phyloP scores from a whole-genome alignment of 2,329 filamentous ascomycete species.

The Aspergillus flavus region DNA sequence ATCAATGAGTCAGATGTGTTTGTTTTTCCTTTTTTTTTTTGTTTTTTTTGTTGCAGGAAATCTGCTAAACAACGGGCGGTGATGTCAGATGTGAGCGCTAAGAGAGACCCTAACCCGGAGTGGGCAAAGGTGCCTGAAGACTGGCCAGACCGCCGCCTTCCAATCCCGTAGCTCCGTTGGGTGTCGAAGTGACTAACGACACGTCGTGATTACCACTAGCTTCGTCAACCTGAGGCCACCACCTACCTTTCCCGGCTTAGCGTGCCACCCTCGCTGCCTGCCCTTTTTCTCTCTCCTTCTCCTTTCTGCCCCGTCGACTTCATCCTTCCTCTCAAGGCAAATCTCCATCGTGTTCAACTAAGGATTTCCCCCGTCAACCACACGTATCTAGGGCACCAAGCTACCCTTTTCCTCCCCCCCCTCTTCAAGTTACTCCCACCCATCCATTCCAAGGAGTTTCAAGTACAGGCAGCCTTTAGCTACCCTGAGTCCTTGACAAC shows the following conservation, averaged over 20 bases:
- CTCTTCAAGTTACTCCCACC: conserved; percentile 54
- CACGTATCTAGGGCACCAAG: conserved; percentile 79
- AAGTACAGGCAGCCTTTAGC: conserved; percentile 43
- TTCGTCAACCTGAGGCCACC: conserved; percentile 8
- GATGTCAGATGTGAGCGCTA: conserved; percentile 3
- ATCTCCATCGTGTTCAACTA: conserved; percentile 23
- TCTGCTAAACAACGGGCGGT: not conserved
- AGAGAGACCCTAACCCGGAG: not conserved
- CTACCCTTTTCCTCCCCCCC: conserved; percentile 71
- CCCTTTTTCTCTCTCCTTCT: conserved; percentile 29
- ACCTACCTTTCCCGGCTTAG: conserved; percentile 14
- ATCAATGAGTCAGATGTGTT: conserved; percentile 3
- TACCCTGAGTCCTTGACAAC: conserved; percentile 67
- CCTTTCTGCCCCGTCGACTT: conserved; percentile 24
- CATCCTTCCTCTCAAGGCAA: conserved; percentile 28
- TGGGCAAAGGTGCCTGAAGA: conserved; percentile 3
- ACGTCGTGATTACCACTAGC: not conserved
- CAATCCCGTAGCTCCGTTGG: not conserved
- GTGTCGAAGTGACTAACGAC: conserved; percentile 4
- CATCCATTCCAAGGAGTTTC: conserved; percentile 13
- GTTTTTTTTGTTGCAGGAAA: not conserved
- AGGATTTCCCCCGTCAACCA: conserved; percentile 29
- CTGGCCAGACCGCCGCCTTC: conserved; percentile 7
- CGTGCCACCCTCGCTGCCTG: conserved; percentile 18
- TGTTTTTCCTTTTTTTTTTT: not conserved